phyloP scores from a whole-genome alignment of 140 eudicot genomes.

The Flaveria floridana region DNA sequence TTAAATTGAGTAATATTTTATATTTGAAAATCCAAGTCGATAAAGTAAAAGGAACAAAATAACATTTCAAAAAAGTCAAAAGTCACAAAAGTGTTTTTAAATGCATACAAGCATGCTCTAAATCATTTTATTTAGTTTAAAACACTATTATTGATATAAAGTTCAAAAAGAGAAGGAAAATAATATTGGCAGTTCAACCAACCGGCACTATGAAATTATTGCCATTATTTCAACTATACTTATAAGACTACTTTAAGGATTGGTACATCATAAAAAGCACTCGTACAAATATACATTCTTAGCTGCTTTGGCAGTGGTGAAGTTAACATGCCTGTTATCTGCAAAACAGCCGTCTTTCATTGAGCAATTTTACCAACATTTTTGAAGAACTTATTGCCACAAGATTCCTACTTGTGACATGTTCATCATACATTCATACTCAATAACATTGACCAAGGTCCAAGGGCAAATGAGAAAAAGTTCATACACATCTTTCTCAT shows the following conservation, averaged over 20 bases:
- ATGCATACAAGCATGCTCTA: not conserved
- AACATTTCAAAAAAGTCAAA: not conserved
- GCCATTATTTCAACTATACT: not conserved
- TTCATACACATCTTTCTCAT: constrained; percentile 59
- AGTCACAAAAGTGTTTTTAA: not conserved
- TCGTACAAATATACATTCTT: constrained; percentile 43
- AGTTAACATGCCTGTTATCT: constrained; percentile 69
- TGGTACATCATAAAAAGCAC: constrained; percentile 2
- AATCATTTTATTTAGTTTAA: not conserved
- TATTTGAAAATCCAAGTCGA: not conserved
- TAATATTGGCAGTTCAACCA: too few relatives aligned
- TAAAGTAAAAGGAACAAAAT: not conserved
- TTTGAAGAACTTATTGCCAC: constrained; percentile 57
- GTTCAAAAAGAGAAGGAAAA: not conserved
- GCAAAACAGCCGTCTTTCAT: constrained; percentile 42
- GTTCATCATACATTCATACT: not conserved
- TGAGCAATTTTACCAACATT: constrained; percentile 54
- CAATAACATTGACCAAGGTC: not conserved
- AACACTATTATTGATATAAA: not conserved
- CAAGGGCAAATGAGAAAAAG: constrained; percentile 9
- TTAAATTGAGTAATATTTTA: too few relatives aligned
- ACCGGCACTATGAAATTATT: not conserved
- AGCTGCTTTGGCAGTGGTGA: constrained; percentile 65
- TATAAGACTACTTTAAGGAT: not conserved
- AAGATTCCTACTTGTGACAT: not conserved